Conservation (phyloP, 1,284 basidiomycete genomes). For the Singerocomus rubriflavus region DNA sequence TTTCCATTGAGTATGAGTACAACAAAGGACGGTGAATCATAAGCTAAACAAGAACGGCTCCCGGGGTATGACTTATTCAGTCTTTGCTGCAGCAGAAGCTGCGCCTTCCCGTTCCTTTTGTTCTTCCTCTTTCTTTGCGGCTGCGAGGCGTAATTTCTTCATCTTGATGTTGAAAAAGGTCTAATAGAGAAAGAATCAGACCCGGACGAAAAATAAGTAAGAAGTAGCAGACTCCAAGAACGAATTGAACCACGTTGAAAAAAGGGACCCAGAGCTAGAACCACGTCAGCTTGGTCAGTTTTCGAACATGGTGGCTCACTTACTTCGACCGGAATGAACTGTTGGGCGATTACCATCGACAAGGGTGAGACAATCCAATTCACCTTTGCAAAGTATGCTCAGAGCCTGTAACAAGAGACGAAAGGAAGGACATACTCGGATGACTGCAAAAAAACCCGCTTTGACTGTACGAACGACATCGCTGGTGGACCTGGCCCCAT, state of each 20-base stretch:
- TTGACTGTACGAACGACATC: slow-evolving; percentile 72
- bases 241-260: slow-evolving; percentile 31
- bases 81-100: slow-evolving; percentile 16
- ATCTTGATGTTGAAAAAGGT: slow-evolving; percentile 70
- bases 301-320: background rate
- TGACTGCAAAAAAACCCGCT: slow-evolving; percentile 71
- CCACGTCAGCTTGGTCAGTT: slow-evolving; percentile 8
- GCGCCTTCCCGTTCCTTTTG: slow-evolving; percentile 29
- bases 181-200: slow-evolving; percentile 34
- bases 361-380: slow-evolving; percentile 31
- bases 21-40: background rate
- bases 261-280: slow-evolving; percentile 34
- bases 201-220: background rate
- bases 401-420: background rate
- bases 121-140: slow-evolving; percentile 46
- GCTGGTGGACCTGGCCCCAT: slow-evolving; percentile 68
- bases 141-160: slow-evolving; percentile 59
- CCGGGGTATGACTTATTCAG: slow-evolving; percentile 18
- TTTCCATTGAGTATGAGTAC: slow-evolving; percentile 5
- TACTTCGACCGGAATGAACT: slow-evolving; percentile 34
- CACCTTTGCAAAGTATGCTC: slow-evolving; percentile 23
- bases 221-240: slow-evolving; percentile 26
- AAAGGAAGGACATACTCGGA: slow-evolving; percentile 49
- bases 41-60: background rate
- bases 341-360: slow-evolving; percentile 34